Conservation (phyloP, 208 protist genomes). For the Acanthamoeba castellanii region DNA sequence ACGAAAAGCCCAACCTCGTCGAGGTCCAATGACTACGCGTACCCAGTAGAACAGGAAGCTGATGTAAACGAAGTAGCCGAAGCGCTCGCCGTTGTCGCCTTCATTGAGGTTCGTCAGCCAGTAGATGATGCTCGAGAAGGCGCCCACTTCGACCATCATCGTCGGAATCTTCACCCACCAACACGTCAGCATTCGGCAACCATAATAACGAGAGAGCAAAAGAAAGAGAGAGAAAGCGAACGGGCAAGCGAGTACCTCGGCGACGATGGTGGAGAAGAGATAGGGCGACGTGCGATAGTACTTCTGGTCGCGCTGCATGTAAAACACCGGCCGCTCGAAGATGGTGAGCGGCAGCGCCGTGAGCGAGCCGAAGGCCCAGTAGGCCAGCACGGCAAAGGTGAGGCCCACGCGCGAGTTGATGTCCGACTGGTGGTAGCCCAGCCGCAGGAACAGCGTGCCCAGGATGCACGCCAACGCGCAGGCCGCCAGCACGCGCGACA, state of each 20-base stretch:
- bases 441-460: constrained; percentile 51
- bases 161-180: background rate
- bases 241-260: constrained; percentile 8
- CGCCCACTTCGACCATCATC: constrained; percentile 9
- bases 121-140: constrained; percentile 54
- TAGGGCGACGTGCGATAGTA: constrained; percentile 71
- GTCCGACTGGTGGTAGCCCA: constrained; percentile 34
- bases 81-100: background rate
- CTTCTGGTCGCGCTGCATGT: constrained; percentile 57
- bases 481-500: background rate
- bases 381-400: constrained; percentile 48
- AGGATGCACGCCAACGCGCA: background rate
- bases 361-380: constrained; percentile 17
- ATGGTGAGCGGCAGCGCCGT: background rate
- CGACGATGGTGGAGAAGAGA: constrained; percentile 33
- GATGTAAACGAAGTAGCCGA: constrained; percentile 45
- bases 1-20: background rate
- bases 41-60: constrained; percentile 51
- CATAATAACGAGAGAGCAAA: background rate
- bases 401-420: background rate
- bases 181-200: background rate
- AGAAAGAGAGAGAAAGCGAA: background rate
- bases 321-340: constrained; percentile 66
- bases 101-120: constrained; percentile 53
- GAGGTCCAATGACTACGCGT: background rate